A percentile compares a stretch with the other conserved stretches of the same genome.
Evolutionary conservation across 306 rosid species (phyloP).

Genomic region (Trifolium pratense): DNA sequence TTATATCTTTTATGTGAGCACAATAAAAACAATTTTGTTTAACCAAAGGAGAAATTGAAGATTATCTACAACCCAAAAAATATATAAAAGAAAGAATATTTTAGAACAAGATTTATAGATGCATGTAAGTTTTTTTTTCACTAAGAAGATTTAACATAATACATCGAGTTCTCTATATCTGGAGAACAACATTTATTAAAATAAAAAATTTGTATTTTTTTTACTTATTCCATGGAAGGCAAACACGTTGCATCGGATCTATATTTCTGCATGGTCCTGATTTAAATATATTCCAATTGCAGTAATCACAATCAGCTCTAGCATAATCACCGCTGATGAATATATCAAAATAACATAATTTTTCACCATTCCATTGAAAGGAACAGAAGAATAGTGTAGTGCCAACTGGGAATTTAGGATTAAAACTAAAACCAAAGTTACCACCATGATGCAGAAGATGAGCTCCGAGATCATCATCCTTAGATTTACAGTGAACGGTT

Average conservation of each 20-base stretch:
- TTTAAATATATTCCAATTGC: neutral
- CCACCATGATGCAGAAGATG: neutral
- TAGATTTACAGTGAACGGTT: neutral
- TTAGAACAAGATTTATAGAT: too few relatives aligned
- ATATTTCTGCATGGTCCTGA: neutral
- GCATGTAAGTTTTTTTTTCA: too few relatives aligned
- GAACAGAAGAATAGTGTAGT: neutral
- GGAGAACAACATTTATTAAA: too few relatives aligned
- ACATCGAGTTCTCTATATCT: too few relatives aligned
- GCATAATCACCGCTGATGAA: neutral
- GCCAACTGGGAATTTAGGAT: neutral
- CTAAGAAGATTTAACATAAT: too few relatives aligned
- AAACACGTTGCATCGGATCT: neutral
- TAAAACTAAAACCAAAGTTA: neutral
- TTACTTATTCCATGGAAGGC: neutral
- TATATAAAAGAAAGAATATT: too few relatives aligned
- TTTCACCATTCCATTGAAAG: neutral
- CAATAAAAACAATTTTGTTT: too few relatives aligned
- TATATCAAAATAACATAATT: neutral
- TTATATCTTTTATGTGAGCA: too few relatives aligned
- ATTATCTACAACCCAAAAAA: too few relatives aligned
- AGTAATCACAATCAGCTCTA: neutral
- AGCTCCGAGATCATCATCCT: neutral
- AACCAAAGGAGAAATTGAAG: too few relatives aligned
- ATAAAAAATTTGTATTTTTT: too few relatives aligned